A percentile compares a stretch with the other conserved stretches of the same genome.
phyloP scores from a whole-genome alignment of 75 land plant species.

The Azolla pinnata region DNA sequence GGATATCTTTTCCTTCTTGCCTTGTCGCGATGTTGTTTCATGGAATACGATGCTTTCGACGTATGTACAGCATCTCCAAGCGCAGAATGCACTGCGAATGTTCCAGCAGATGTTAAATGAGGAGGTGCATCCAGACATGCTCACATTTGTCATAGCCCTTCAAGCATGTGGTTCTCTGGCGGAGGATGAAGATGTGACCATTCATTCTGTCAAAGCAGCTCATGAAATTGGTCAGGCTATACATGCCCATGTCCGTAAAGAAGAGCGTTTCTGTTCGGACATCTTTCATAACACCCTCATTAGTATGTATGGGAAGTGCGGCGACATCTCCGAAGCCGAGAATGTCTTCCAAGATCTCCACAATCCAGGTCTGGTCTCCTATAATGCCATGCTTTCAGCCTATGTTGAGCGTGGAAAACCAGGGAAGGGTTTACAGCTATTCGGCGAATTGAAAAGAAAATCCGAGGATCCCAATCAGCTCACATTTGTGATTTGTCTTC shows the following conservation, averaged over 20 bases:
- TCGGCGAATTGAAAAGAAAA: constrained; percentile 12
- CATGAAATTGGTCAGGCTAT: constrained; percentile 1
- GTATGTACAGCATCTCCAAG: constrained; percentile 4
- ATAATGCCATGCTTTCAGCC: constrained; percentile 15
- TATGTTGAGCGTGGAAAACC: constrained; percentile 6
- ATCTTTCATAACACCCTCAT: neutral
- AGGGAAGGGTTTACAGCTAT: constrained; percentile 11
- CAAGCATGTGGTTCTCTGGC: constrained; percentile 1
- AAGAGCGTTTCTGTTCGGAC: constrained; percentile 1
- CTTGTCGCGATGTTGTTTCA: constrained; percentile 2
- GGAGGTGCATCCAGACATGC: constrained; percentile 6
- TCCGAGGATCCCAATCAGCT: constrained; percentile 8
- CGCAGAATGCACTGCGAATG: constrained; percentile 8
- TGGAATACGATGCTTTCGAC: constrained; percentile 17
- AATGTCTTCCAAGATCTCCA: constrained; percentile 1
- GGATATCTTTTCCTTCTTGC: constrained; percentile 1
- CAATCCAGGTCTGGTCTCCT: constrained; percentile 2
- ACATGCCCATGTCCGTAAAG: neutral
- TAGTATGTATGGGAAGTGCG: constrained; percentile 9
- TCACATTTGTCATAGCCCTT: constrained; percentile 1
- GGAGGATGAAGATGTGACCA: too few species aligned
- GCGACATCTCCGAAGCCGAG: constrained; percentile 2
- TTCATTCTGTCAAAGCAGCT: too few species aligned
- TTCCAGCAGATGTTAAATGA: constrained; percentile 17
- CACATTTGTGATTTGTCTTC: constrained; percentile 1